Evolutionary conservation across 2,329 filamentous ascomycete genomes (phyloP).

Genomic region (Apiospora saccharicola): DNA sequence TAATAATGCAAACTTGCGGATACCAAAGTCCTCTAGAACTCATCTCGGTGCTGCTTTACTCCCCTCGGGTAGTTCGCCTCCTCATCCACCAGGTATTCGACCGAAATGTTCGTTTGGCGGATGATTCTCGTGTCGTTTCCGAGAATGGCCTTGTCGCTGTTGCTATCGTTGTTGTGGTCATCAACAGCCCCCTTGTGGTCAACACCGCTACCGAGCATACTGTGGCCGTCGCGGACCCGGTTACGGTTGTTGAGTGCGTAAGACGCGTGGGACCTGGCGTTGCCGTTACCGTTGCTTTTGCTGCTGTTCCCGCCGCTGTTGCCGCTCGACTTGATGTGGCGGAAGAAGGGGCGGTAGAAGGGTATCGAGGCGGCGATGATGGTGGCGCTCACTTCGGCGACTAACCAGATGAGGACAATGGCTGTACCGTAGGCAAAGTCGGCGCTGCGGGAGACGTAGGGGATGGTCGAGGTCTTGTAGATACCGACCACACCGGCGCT

Average conservation of each 20-base stretch:
- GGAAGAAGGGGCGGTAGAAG: constrained; percentile 26
- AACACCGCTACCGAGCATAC: constrained; percentile 2
- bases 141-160: constrained; percentile 5
- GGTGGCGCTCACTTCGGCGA: constrained; percentile 25
- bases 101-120: background rate
- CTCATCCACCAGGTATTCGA: background rate
- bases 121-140: background rate
- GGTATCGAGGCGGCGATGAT: constrained; percentile 25
- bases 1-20: background rate
- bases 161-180: background rate
- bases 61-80: background rate
- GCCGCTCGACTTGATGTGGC: background rate
- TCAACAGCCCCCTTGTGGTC: background rate
- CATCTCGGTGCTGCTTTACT: background rate
- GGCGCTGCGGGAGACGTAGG: constrained; percentile 15
- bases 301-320: background rate
- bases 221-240: background rate
- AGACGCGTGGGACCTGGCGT: background rate
- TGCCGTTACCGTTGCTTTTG: background rate
- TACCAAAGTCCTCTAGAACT: background rate
- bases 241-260: constrained; percentile 5
- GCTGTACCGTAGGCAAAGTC: constrained; percentile 26
- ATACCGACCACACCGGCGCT: constrained; percentile 25
- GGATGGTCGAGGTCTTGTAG: constrained; percentile 25
- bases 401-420: constrained; percentile 25